Base-by-base conservation (phyloP, 164 flowering plant species). In the Aristolochia californica region DNA sequence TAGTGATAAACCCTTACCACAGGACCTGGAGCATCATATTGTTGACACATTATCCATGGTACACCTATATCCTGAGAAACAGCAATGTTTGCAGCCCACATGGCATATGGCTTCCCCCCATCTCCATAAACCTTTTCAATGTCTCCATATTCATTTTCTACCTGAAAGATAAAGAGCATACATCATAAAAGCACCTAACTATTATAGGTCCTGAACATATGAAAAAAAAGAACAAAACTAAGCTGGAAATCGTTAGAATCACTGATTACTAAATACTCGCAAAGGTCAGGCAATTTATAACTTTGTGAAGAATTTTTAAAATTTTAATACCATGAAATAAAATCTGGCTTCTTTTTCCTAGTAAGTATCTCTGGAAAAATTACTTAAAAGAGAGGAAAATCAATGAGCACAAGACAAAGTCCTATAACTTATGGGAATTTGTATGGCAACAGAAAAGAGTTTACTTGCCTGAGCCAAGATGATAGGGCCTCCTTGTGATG, bases 21-120 rank as follows among this genome's bases (percentile, higher is more conserved):
- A 55, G 84, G 71, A 63, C 81, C 86, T 55, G 99, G 99, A 75
- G 93, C 84, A 79, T 94, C 95, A 66, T 60, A 72, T 65, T 94
- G 99, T 68, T 87, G 85, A 71, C 99, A 94, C 99, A 94, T 94
- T 43, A 94, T 87, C 99, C 99, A 94, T 52, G 99, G 99, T 16
- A 94, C 95, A 51, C 97, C 95, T 14, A 72, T 90, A 68, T 94
- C 69, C 68, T 87, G 99, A 62, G 97, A 79, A 76, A 94, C 69
- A 28, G 99, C 97, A 96, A 94, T 94, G 23, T 66, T 61, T 28
- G 97, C 97, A 62, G 99, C 88, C 99, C 99, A 94, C 76, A 68
- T 57, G 51, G 93, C 85, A 78, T 94, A 94, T 66, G 72, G 67
- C 70, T 83, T 89, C n/a, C 85, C 99, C 18, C 81, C 93, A 34